Evolutionary conservation across 2,329 filamentous ascomycete genomes (phyloP).

Genomic region (Alternaria longipes): DNA sequence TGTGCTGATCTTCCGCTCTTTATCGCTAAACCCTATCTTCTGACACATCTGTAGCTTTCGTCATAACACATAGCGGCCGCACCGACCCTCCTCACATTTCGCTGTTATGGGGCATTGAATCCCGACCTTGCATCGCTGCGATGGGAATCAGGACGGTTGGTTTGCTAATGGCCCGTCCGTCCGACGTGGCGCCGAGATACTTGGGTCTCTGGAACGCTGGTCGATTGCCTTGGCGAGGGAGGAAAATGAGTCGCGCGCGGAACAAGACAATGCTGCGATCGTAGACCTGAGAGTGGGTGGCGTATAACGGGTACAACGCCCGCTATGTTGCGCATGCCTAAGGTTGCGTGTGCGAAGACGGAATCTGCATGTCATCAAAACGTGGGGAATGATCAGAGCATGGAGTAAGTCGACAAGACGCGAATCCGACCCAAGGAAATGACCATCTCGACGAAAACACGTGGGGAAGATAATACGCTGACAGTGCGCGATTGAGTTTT

Average conservation of each 20-base stretch:
- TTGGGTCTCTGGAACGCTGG: neutral
- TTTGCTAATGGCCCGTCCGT: constrained; percentile 5
- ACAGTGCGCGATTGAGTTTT: neutral
- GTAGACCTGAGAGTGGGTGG: neutral
- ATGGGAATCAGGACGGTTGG: neutral
- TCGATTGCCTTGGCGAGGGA: neutral
- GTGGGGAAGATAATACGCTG: constrained; percentile 12
- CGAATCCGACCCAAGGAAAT: neutral
- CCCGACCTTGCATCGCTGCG: constrained; percentile 4
- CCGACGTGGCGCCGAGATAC: constrained; percentile 16
- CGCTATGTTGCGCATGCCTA: neutral
- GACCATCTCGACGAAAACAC: neutral
- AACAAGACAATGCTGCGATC: neutral
- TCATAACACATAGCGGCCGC: neutral
- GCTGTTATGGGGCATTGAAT: constrained; percentile 6
- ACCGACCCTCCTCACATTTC: neutral
- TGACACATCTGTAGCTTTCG: constrained; percentile 9
- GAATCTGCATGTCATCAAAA: neutral
- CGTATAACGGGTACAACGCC: neutral
- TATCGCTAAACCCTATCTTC: constrained; percentile 4
- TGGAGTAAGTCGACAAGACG: neutral
- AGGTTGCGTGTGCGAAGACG: neutral
- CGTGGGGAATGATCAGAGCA: neutral
- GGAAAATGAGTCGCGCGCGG: neutral
- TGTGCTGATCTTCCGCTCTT: constrained; percentile 13